Evolutionary conservation across 495 filamentous ascomycete genomes (phyloP).

Genomic region (Talaromyces proteolyticus): DNA sequence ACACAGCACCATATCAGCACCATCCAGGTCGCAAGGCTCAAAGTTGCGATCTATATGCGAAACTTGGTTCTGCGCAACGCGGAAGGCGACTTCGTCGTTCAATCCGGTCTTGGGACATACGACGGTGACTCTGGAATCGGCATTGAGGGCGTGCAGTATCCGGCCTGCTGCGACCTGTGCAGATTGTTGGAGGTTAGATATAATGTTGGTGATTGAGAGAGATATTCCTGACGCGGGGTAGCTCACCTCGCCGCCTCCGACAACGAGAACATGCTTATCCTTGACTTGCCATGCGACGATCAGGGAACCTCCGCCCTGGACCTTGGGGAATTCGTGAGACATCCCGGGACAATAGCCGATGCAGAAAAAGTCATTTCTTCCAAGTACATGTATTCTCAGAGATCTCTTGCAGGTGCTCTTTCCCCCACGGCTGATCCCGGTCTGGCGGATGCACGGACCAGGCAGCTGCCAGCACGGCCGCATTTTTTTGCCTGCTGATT

Average conservation of each 20-base stretch:
- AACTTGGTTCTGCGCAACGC: slow-evolving; percentile 67
- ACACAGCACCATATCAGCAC: slow-evolving; percentile 79
- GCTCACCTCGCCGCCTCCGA: slow-evolving; percentile 86
- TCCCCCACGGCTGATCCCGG: neutral
- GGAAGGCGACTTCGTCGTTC: slow-evolving; percentile 80
- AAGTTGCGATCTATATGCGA: slow-evolving; percentile 77
- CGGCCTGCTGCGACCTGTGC: slow-evolving; percentile 87
- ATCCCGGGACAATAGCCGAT: slow-evolving; percentile 27
- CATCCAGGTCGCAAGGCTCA: slow-evolving; percentile 71
- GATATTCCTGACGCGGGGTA: slow-evolving; percentile 6
- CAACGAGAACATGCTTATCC: slow-evolving; percentile 74
- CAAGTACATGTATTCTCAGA: too few species aligned
- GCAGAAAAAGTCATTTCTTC: too few species aligned
- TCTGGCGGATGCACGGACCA: slow-evolving; percentile 4
- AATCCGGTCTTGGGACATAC: slow-evolving; percentile 74
- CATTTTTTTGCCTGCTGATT: slow-evolving; percentile 3
- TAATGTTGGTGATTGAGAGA: slow-evolving; percentile 6
- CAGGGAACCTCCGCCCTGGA: slow-evolving; percentile 86
- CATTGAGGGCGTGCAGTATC: slow-evolving; percentile 87
- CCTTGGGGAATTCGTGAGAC: slow-evolving; percentile 61
- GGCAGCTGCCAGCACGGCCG: neutral
- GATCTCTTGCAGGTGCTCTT: neutral
- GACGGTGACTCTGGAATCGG: slow-evolving; percentile 85
- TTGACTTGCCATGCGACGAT: slow-evolving; percentile 93
- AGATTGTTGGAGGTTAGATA: neutral